Conservation (phyloP, 2,329 filamentous ascomycete genomes). For the Paramyrothecium sp. region DNA sequence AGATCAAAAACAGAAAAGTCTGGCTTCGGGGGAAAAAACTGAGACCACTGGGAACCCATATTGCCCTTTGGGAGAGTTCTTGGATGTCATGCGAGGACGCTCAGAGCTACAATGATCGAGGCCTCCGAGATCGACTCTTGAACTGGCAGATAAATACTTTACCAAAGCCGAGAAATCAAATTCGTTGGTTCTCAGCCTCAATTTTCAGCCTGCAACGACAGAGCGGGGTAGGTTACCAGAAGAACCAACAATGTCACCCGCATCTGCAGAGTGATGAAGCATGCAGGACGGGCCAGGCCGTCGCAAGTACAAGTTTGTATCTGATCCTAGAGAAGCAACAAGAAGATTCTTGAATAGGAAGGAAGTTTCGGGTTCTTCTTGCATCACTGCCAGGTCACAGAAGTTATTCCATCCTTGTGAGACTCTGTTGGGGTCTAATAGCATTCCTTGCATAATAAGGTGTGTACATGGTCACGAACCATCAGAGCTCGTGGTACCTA, state of each 20-base stretch:
- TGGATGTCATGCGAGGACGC: not conserved
- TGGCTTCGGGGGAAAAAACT: not conserved
- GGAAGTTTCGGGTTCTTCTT: not conserved
- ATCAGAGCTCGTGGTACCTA: not conserved
- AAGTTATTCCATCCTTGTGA: not conserved
- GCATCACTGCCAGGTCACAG: not conserved
- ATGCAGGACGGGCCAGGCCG: not conserved
- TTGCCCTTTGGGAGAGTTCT: not conserved
- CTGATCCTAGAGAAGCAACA: too few relatives aligned
- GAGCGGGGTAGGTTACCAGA: not conserved
- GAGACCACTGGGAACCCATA: not conserved
- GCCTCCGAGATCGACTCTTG: not conserved
- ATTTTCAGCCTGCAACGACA: not conserved
- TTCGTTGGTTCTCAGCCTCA: not conserved
- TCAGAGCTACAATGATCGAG: not conserved
- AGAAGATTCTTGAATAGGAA: not conserved
- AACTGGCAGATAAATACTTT: not conserved
- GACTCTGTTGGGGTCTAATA: not conserved
- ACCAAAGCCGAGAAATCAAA: not conserved
- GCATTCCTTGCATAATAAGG: not conserved
- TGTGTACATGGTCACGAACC: not conserved
- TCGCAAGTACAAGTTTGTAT: too few relatives aligned
- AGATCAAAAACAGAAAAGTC: not conserved
- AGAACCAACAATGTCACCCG: not conserved
- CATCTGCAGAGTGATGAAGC: not conserved